These are phyloP conservation scores for Daldinia bambusicola DNA, from an alignment of 495 filamentous ascomycete species.

Conservation along the genomic window DNA sequence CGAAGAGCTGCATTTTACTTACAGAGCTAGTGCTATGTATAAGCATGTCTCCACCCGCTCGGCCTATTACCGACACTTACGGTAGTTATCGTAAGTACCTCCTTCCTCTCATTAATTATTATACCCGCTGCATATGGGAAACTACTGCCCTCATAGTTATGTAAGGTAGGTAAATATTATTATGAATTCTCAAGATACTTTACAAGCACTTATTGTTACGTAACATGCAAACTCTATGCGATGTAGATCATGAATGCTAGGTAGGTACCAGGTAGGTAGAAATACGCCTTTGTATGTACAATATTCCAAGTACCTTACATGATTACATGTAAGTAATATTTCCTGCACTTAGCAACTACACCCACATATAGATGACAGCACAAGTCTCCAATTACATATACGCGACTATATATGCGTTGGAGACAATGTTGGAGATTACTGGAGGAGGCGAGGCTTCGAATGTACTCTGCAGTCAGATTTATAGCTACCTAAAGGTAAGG, in stretches of 20 bases:
- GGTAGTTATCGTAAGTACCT: too few relatives aligned
- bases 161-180: too few relatives aligned
- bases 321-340: constrained; percentile 3
- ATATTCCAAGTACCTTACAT: constrained; percentile 4
- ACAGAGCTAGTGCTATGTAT: neutral
- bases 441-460: neutral
- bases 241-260: neutral
- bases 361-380: neutral
- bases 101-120: too few relatives aligned
- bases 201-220: neutral
- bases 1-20: neutral
- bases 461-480: neutral
- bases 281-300: too few relatives aligned
- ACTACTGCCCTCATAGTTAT: too few relatives aligned
- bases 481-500: neutral
- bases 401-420: neutral
- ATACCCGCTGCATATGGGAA: too few relatives aligned
- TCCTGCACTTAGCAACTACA: neutral
- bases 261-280: too few relatives aligned
- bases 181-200: too few relatives aligned
- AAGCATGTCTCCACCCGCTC: neutral
- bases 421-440: neutral
- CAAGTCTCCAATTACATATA: neutral
- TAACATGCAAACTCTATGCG: neutral
- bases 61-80: too few relatives aligned